Percentiles rank a stretch among this genome's conserved stretches.
These are phyloP conservation scores for Xanthoconium stramineum DNA, from an alignment of 768 basidiomycete species.

Conservation along the genomic window DNA sequence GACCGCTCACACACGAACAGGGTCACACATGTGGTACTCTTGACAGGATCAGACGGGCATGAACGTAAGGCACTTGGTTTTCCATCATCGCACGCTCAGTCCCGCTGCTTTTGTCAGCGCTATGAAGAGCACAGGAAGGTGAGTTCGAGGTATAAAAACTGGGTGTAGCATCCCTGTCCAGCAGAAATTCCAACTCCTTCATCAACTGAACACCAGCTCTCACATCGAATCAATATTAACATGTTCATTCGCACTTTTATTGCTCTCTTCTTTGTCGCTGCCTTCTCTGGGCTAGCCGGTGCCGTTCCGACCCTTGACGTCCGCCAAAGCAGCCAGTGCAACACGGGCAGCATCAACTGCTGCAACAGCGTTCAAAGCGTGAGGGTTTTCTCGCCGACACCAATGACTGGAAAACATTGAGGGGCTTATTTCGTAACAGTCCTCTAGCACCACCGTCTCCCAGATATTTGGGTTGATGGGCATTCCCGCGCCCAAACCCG, in stretches of 20 bases:
- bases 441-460: neutral
- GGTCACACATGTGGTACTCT: neutral
- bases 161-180: neutral
- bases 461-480: neutral
- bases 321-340: conserved; percentile 27
- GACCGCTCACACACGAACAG: neutral
- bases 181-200: neutral
- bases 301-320: conserved; percentile 3
- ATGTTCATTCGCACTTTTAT: conserved; percentile 8
- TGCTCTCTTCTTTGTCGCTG: neutral
- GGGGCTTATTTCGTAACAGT: neutral
- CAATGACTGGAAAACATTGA: neutral
- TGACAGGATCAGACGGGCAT: neutral
- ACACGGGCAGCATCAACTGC: conserved; percentile 35
- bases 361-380: neutral
- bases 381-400: neutral
- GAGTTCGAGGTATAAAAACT: neutral
- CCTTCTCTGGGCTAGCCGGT: conserved; percentile 1
- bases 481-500: neutral
- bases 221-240: neutral
- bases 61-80: neutral
- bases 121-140: neutral
- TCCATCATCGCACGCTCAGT: neutral
- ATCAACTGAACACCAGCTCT: neutral
- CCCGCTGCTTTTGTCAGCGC: neutral